phyloP scores from a whole-genome alignment of 371 early-diverging fungal genomes.

The Lichtheimia corymbifera region DNA sequence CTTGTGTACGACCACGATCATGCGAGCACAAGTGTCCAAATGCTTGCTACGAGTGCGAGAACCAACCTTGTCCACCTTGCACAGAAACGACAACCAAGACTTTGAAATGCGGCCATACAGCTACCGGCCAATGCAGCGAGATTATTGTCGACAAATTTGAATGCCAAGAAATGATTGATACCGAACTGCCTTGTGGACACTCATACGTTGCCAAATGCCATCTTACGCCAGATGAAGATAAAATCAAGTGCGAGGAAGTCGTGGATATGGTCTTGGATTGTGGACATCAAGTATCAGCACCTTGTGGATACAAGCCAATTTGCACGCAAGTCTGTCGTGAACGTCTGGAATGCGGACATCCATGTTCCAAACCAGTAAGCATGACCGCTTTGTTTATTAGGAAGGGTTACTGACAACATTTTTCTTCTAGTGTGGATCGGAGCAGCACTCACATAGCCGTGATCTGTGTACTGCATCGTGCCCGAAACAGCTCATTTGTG shows the following conservation, averaged over 20 bases:
- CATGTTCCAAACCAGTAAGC: constrained; percentile 19
- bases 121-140: constrained; percentile 13
- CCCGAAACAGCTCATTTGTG: constrained; percentile 50
- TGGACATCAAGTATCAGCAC: constrained; percentile 14
- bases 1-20: constrained; percentile 31
- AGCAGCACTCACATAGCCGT: constrained; percentile 31
- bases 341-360: constrained; percentile 34
- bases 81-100: neutral
- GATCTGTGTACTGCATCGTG: constrained; percentile 34
- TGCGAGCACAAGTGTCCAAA: constrained; percentile 39
- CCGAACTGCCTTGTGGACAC: constrained; percentile 30
- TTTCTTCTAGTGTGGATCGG: constrained; percentile 28
- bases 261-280: constrained; percentile 10
- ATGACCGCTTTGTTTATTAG: neutral
- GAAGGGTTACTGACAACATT: constrained; percentile 2
- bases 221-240: neutral
- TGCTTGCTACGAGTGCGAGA: constrained; percentile 32
- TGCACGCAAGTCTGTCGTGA: constrained; percentile 19
- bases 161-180: constrained; percentile 7
- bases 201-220: constrained; percentile 12
- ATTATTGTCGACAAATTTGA: neutral
- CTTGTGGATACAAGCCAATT: constrained; percentile 16
- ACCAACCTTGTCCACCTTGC: constrained; percentile 37
- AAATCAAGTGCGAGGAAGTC: constrained; percentile 6
- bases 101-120: constrained; percentile 28